Base-by-base conservation (phyloP, 179 eudicot genomes). In the Sideroxylon spinosum region DNA sequence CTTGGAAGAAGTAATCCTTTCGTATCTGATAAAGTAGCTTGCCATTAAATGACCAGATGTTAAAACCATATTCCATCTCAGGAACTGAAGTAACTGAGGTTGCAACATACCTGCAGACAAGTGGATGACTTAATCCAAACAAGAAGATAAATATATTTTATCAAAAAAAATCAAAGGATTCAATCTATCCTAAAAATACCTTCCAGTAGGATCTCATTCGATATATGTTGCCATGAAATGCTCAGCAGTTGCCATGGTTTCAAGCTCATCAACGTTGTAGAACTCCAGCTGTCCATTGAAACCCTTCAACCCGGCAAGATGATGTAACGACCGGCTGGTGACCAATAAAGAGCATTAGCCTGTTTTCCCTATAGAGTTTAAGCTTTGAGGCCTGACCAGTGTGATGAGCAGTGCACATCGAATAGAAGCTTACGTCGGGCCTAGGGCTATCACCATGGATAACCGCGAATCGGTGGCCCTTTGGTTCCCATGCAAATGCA, bases 401-500 rank as follows among this genome's bases (percentile, higher is more conserved):
- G 80, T 91, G 82, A 28, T 85, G 87, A 70, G 91, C 76, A 67
- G 91, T 85, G 76, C 90, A 89, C 98, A 96, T 92, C 0, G 98
- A 85, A 82, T 92, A 96, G 81, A 96, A 94, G 76, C 97, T 94
- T 68, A 96, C 80, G 81, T 94, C 99, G 22, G 98, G 98, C 89
- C 93, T 91, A 9, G 97, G 97, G 83, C 84, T 85, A 75, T 96
- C 99, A 29, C 98, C 98, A 80, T 96, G 99, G 78, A 96, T 92
- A 76, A 96, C 93, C 3, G 97, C 98, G 84, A 96, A 96, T 64
- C 98, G 88, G 78, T 96, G 99, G 68, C 98, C 99, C 84, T 96
- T 96, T 74, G 99, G 98, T 86, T 96, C 99, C 99, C 99, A 96
- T 55, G 99, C 98, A 91, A 96, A 96, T 32, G 99, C 91, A 86